Evolutionary conservation across 345 rosid species (phyloP), one percentile per base, ranked within the genome.

Genomic region (Heritiera fomes): DNA sequence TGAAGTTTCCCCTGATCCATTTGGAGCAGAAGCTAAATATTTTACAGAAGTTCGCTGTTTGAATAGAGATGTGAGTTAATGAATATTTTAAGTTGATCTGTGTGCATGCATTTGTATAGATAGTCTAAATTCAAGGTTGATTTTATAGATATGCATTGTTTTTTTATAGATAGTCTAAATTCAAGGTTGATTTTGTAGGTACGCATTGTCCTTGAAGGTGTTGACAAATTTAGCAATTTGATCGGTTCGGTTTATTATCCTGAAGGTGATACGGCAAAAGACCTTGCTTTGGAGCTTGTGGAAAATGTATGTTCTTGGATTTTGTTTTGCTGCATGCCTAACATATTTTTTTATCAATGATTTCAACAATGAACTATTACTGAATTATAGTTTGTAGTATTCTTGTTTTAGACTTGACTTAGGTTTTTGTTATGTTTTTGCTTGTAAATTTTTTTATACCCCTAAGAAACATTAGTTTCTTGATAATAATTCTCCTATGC

Each of bases 151-250:
- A 40, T 97, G 98, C 18, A 87, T 94, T 83, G 98, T 97, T 73
- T 87, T 97, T 78, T 98, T 79, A 75, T 78, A 45, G 15, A 66
- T 65, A 65, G 75, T 38, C 82, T 79, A 79, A 85, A 28, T 70
- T 77, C 62, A 59, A 65, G 60, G 66, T 78, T 83, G 77, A 41
- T 78, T 82, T 80, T 82, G 63, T 78, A 97, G 99, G 99, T 97
- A 40, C 98, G 99, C 18, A 88, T 97, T 83, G 98, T 97, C 76
- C 87, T 97, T 77, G 99, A 97, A 90, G 98, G 98, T 43, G 95
- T 91, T 73, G 99, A 97, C 87, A 93, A 94, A 76, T 90, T 89
- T 86, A 92, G 88, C 87, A 97, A 93, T 84, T 85, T 97, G 90
- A 91, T 97, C 82, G 99, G 99, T 32, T 91, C 99, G 2, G 90